Evolutionary conservation across 805 yeast genomes (phyloP).

Genomic region (Candida quercuum): DNA sequence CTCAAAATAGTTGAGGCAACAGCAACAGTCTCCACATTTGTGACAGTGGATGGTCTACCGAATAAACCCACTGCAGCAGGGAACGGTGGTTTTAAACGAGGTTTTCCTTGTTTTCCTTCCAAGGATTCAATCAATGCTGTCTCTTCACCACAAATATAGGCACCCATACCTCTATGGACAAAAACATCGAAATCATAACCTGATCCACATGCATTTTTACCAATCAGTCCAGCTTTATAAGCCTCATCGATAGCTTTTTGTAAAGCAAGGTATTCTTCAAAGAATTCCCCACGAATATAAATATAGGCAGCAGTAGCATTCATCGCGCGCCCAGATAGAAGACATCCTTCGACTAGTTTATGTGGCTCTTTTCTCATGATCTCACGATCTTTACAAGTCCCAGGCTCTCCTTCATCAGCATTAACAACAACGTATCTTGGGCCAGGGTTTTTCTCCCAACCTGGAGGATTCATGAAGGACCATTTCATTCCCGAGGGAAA

Average conservation of each 20-base stretch:
- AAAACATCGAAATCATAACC: slow-evolving; percentile 81
- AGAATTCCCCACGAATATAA: slow-evolving; percentile 87
- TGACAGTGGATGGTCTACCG: slow-evolving; percentile 88
- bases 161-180: slow-evolving; percentile 91
- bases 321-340: slow-evolving; percentile 87
- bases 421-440: slow-evolving; percentile 85
- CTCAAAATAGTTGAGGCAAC: slow-evolving; percentile 87
- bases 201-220: slow-evolving; percentile 82
- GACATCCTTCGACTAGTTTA: slow-evolving; percentile 87
- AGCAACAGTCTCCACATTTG: slow-evolving; percentile 87
- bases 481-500: slow-evolving; percentile 88
- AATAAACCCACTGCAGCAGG: slow-evolving; percentile 92
- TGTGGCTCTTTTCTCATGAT: slow-evolving; percentile 90
- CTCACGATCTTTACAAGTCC: slow-evolving; percentile 90
- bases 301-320: slow-evolving; percentile 91
- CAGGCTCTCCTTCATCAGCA: slow-evolving; percentile 95
- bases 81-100: slow-evolving; percentile 91
- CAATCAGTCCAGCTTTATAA: slow-evolving; percentile 71
- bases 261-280: slow-evolving; percentile 68
- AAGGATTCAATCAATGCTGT: slow-evolving; percentile 84
- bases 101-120: slow-evolving; percentile 92
- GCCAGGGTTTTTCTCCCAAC: slow-evolving; percentile 89
- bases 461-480: slow-evolving; percentile 95
- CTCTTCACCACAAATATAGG: slow-evolving; percentile 90
- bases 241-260: slow-evolving; percentile 87